Percentiles rank a stretch among this genome's conserved stretches.
phyloP scores from a whole-genome alignment of 305 asterid genomes.

The Fraxinus paxiana region DNA sequence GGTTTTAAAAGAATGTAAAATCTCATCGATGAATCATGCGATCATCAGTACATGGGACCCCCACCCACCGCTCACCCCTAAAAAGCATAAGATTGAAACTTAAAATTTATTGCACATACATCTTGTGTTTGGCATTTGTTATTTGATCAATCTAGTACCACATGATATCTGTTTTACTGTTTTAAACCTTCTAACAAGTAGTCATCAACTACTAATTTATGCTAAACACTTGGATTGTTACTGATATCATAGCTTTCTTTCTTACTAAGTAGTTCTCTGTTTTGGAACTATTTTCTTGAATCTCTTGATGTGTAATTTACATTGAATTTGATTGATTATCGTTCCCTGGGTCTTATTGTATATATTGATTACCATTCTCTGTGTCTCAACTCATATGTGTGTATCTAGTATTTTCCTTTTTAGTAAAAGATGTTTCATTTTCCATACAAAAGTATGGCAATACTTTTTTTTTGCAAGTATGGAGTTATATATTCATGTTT shows the following conservation, averaged over 20 bases:
- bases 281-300: not conserved
- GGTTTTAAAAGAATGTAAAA: not conserved
- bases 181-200: slow-evolving; percentile 2
- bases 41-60: not conserved
- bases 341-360: not conserved
- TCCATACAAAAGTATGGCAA: not conserved
- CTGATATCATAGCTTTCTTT: not conserved
- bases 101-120: not conserved
- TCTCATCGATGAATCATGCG: not conserved
- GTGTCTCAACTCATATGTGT: not conserved
- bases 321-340: not conserved
- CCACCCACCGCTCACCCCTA: not conserved
- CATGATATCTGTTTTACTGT: not conserved
- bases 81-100: not conserved
- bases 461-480: not conserved
- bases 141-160: not conserved
- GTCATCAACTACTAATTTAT: not conserved
- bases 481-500: not conserved
- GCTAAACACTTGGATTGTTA: not conserved
- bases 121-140: not conserved
- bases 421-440: not conserved
- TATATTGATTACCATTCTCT: not conserved
- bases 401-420: not conserved
- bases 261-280: not conserved
- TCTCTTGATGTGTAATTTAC: not conserved